Evolutionary conservation across 805 yeast species (phyloP).

Genomic region (Vanderwaltozyma polyspora): DNA sequence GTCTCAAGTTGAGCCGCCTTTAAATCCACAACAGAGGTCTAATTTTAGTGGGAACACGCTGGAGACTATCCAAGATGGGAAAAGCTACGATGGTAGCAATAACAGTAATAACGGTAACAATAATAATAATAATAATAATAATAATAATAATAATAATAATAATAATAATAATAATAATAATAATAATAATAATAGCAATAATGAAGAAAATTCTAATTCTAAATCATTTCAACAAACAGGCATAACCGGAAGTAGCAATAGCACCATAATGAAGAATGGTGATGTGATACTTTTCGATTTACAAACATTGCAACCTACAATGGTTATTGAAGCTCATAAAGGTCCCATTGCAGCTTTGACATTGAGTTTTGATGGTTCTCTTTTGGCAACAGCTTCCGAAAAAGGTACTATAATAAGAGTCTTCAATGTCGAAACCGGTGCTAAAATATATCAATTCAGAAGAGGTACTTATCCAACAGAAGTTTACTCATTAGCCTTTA

Average conservation of each 20-base stretch:
- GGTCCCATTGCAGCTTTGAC: constrained; percentile 53
- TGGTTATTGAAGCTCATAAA: constrained; percentile 66
- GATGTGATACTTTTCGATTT: constrained; percentile 61
- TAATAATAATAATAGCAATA: constrained; percentile 6
- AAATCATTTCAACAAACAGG: constrained; percentile 3
- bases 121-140: background rate
- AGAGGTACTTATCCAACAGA: constrained; percentile 78
- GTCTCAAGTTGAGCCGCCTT: no score
- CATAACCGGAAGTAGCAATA: no score
- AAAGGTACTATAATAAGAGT: constrained; percentile 72
- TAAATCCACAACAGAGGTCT: no score
- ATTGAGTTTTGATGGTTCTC: constrained; percentile 51
- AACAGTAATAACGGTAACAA: background rate
- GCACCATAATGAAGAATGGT: constrained; percentile 35
- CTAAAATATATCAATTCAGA: constrained; percentile 51
- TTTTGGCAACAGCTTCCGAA: constrained; percentile 63
- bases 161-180: constrained; percentile 1
- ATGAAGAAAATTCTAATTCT: background rate
- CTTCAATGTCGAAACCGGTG: constrained; percentile 51
- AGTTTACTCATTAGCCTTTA: constrained; percentile 68
- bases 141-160: constrained; percentile 6
- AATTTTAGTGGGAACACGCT: no score
- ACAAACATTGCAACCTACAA: constrained; percentile 47
- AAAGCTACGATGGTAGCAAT: no score
- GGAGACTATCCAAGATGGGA: no score